These are phyloP conservation scores for Allium sativum DNA, from an alignment of 106 monocot genomes.

Conservation along the genomic window DNA sequence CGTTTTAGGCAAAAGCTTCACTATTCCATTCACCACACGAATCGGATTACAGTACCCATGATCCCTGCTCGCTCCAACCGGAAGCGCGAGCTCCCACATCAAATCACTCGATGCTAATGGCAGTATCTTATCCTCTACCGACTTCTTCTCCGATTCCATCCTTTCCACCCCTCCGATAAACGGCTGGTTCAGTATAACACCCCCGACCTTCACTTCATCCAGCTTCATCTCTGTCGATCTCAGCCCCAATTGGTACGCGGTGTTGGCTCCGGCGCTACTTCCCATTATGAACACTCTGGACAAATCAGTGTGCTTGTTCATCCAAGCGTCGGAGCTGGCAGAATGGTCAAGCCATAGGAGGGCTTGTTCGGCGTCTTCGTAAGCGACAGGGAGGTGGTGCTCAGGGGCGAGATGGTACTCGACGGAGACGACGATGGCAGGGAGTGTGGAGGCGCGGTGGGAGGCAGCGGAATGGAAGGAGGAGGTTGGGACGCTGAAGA, in stretches of 20 bases:
- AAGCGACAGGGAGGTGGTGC: constrained; percentile 56
- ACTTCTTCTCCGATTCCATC: constrained; percentile 27
- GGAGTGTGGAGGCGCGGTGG: constrained; percentile 14
- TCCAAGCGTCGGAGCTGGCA: neutral
- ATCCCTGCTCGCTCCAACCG: constrained; percentile 30
- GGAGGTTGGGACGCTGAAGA: constrained; percentile 25
- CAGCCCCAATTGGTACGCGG: constrained; percentile 15
- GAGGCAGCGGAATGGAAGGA: constrained; percentile 29
- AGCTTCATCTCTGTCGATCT: constrained; percentile 15
- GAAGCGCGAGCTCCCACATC: constrained; percentile 55
- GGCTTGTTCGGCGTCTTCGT: constrained; percentile 41
- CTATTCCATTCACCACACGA: constrained; percentile 1
- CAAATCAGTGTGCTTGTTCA: constrained; percentile 14
- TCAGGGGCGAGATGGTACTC: constrained; percentile 62
- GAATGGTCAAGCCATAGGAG: constrained; percentile 12
- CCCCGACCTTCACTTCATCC: constrained; percentile 1
- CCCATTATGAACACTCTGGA: constrained; percentile 34
- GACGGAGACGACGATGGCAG: constrained; percentile 46
- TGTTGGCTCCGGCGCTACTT: constrained; percentile 30
- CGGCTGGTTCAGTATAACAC: constrained; percentile 54
- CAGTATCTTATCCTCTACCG: constrained; percentile 34
- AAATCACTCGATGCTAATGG: constrained; percentile 34
- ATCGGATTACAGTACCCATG: constrained; percentile 36
- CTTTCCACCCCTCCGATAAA: constrained; percentile 48
- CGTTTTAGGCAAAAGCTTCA: neutral